Evolutionary conservation across 1,284 basidiomycete genomes (phyloP).

Genomic region (Ceratobasidium sp.): DNA sequence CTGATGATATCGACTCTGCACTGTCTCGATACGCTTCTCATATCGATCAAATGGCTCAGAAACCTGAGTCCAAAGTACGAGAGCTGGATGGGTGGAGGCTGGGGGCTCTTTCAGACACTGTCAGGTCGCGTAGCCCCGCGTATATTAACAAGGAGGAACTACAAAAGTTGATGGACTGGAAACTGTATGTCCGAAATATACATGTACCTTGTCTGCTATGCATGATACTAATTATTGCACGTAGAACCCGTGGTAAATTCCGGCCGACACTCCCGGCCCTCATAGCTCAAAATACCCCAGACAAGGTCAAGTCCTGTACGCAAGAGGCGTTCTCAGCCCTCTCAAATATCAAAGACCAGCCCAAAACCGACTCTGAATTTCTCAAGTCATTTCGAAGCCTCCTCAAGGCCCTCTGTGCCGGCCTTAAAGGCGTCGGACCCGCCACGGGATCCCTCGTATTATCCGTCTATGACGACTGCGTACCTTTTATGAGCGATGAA

Average conservation of each 20-base stretch:
- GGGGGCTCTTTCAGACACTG: background rate
- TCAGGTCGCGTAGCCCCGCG: conserved; percentile 19
- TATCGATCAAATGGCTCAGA: conserved; percentile 12
- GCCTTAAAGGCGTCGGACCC: conserved; percentile 37
- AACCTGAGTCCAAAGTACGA: conserved; percentile 15
- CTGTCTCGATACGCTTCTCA: conserved; percentile 21
- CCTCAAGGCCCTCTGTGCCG: conserved; percentile 17
- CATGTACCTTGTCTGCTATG: too few relatives aligned
- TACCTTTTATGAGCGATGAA: conserved; percentile 42
- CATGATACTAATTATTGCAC: conserved; percentile 17
- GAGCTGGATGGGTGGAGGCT: conserved; percentile 38
- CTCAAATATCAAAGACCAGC: conserved; percentile 1
- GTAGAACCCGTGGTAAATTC: conserved; percentile 41
- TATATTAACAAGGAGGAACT: conserved; percentile 29
- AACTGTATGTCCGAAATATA: conserved; percentile 34
- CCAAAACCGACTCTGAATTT: background rate
- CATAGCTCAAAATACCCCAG: conserved; percentile 28
- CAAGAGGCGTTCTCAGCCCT: conserved; percentile 22
- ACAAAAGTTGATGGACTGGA: conserved; percentile 38
- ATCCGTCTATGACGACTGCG: conserved; percentile 19
- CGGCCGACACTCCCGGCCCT: conserved; percentile 23
- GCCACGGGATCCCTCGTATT: conserved; percentile 30
- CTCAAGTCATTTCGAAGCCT: conserved; percentile 20
- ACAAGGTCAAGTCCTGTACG: conserved; percentile 26
- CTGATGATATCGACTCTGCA: conserved; percentile 17